Percentiles rank a stretch among this genome's conserved stretches.
Evolutionary conservation across 2,329 filamentous ascomycete genomes (phyloP).

Genomic region (Aspergillus felis): DNA sequence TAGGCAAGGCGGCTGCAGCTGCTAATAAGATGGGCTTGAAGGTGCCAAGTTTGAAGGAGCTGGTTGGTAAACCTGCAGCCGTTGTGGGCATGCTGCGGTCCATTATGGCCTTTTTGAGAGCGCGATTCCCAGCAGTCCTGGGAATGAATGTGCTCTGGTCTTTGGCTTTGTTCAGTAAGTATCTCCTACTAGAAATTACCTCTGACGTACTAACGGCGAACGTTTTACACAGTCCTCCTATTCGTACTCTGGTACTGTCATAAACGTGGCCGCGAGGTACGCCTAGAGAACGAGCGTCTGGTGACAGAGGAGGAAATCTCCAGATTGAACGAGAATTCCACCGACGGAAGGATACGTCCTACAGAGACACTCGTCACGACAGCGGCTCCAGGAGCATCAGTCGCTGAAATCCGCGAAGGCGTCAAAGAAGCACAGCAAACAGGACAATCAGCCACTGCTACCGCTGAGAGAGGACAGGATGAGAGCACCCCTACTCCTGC

Average conservation of each 20-base stretch:
- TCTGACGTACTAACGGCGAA: not conserved
- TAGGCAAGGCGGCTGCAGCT: conserved; percentile 50
- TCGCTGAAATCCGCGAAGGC: conserved; percentile 38
- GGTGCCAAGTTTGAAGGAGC: conserved; percentile 69
- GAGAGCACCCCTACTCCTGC: conserved; percentile 2
- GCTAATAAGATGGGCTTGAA: conserved; percentile 64
- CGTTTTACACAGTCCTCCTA: conserved; percentile 63
- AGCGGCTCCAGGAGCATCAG: conserved; percentile 37
- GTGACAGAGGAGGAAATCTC: conserved; percentile 44
- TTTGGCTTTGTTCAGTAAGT: conserved; percentile 78
- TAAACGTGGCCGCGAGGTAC: conserved; percentile 83
- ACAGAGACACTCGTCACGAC: conserved; percentile 40
- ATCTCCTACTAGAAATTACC: not conserved
- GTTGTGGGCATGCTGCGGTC: conserved; percentile 78
- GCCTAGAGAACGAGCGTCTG: conserved; percentile 62
- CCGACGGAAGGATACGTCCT: conserved; percentile 28
- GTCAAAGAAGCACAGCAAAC: conserved; percentile 37
- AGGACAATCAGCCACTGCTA: conserved; percentile 22
- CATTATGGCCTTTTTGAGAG: conserved; percentile 84
- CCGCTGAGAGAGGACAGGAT: conserved; percentile 7
- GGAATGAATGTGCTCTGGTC: conserved; percentile 91
- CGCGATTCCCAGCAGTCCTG: conserved; percentile 84
- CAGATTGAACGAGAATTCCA: conserved; percentile 35
- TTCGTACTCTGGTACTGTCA: conserved; percentile 98
- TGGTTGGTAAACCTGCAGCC: conserved; percentile 83